A percentile compares a stretch with the other conserved stretches of the same genome.
These are phyloP conservation scores for Penicillium sp. DNA, from an alignment of 2,329 filamentous ascomycete species.

Conservation along the genomic window DNA sequence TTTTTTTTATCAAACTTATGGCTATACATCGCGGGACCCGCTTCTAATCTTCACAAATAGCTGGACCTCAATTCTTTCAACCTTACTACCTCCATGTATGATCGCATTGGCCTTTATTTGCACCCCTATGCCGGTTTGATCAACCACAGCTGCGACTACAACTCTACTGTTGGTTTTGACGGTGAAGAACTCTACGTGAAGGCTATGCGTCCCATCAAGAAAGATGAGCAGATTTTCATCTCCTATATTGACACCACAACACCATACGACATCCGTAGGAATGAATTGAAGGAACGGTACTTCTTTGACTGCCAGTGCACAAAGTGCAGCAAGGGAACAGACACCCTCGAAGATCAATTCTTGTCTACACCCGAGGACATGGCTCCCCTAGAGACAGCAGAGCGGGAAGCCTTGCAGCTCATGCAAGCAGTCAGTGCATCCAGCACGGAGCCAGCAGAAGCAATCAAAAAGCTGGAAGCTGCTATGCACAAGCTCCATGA, in stretches of 20 bases:
- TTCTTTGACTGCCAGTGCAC: constrained; percentile 59
- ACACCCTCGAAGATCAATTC: constrained; percentile 22
- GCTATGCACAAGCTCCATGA: constrained; percentile 44
- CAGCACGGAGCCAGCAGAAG: constrained; percentile 26
- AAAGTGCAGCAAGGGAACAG: constrained; percentile 45
- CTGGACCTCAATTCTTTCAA: constrained; percentile 60
- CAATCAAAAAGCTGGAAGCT: constrained; percentile 37
- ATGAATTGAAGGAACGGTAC: constrained; percentile 55
- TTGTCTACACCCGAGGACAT: constrained; percentile 11
- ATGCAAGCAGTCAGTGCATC: constrained; percentile 23
- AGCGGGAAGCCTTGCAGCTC: constrained; percentile 25
- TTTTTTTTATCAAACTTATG: not conserved
- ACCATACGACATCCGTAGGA: constrained; percentile 51
- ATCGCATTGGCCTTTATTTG: constrained; percentile 59
- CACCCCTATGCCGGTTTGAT: constrained; percentile 55
- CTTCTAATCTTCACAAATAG: constrained; percentile 31
- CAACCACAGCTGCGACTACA: constrained; percentile 64
- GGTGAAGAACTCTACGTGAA: constrained; percentile 52
- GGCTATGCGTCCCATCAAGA: constrained; percentile 52
- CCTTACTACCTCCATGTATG: constrained; percentile 55
- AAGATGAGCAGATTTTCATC: constrained; percentile 59
- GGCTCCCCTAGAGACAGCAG: constrained; percentile 17
- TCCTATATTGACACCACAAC: constrained; percentile 61
- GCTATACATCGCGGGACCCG: not conserved
- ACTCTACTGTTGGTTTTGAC: constrained; percentile 59